Evolutionary conservation across 306 rosid genomes (phyloP).

Genomic region (Fragaria ananassa): DNA sequence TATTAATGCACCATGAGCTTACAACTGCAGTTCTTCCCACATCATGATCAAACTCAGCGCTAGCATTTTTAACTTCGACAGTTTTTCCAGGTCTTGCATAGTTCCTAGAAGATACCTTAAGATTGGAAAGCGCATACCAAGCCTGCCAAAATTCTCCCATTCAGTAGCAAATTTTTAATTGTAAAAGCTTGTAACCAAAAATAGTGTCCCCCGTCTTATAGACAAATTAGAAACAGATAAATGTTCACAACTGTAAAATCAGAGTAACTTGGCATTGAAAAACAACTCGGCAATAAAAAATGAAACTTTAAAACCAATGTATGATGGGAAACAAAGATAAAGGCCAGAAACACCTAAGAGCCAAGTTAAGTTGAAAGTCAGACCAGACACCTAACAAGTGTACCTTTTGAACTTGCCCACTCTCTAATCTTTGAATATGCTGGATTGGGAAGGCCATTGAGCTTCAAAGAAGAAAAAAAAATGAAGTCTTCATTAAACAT

Average conservation of each 20-base stretch:
- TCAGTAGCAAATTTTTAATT: conserved; percentile 16
- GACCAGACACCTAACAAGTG: conserved; percentile 13
- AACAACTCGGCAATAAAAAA: background rate
- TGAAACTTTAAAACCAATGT: background rate
- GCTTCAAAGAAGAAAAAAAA: conserved; percentile 37
- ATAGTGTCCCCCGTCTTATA: background rate
- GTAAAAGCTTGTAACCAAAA: background rate
- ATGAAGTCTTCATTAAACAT: conserved; percentile 11
- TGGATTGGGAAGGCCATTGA: conserved; percentile 35
- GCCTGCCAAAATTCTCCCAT: conserved; percentile 51
- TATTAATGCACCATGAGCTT: conserved; percentile 29
- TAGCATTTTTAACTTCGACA: conserved; percentile 30
- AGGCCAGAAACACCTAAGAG: background rate
- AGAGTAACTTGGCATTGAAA: background rate
- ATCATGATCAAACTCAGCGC: conserved; percentile 28
- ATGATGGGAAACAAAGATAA: background rate
- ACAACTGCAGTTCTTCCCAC: conserved; percentile 31
- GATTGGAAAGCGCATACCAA: conserved; percentile 65
- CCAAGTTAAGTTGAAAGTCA: conserved; percentile 9
- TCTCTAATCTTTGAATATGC: conserved; percentile 48
- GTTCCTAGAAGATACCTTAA: conserved; percentile 52
- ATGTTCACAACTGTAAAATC: conserved; percentile 4
- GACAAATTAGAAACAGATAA: background rate
- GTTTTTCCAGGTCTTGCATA: conserved; percentile 66
- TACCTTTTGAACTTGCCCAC: conserved; percentile 70